phyloP scores from a whole-genome alignment of 441 rosid species.

The Eutrema salsugineum region DNA sequence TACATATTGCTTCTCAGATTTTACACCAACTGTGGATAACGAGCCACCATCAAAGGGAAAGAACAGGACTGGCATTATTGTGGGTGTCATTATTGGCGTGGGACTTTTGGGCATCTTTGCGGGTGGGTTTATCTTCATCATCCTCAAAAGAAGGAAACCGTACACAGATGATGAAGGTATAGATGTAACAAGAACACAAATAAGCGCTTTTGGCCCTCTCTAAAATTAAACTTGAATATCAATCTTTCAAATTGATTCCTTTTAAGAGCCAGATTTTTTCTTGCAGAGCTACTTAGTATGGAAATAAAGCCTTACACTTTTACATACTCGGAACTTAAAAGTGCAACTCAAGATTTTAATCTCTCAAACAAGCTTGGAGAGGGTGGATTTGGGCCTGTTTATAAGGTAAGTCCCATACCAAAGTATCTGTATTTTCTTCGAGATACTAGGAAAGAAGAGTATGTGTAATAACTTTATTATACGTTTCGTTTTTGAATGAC shows the following conservation, averaged over 20 bases:
- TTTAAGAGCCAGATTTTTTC: not conserved
- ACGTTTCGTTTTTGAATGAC: not conserved
- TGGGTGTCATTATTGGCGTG: constrained; percentile 50
- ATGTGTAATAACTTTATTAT: not conserved
- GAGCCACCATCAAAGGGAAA: constrained; percentile 28
- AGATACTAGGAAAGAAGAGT: not conserved
- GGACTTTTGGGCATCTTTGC: constrained; percentile 36
- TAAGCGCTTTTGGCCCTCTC: not conserved
- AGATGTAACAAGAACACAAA: not conserved
- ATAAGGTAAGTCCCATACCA: constrained; percentile 1
- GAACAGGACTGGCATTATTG: constrained; percentile 33
- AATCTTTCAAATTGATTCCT: not conserved
- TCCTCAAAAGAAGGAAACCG: constrained; percentile 33
- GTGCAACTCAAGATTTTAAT: constrained; percentile 44
- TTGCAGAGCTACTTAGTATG: constrained; percentile 27
- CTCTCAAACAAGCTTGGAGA: constrained; percentile 52
- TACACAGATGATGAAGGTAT: constrained; percentile 50
- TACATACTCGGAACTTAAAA: constrained; percentile 43
- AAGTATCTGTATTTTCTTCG: not conserved
- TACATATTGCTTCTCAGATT: constrained; percentile 40
- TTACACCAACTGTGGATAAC: constrained; percentile 44
- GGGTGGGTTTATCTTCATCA: constrained; percentile 24
- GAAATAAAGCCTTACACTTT: constrained; percentile 36
- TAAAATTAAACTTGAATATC: not conserved
- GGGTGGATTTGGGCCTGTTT: constrained; percentile 52